A percentile compares a stretch with the other conserved stretches of the same genome.
Conservation (phyloP, 2,329 filamentous ascomycete genomes). For the Grosmannia huntii region DNA sequence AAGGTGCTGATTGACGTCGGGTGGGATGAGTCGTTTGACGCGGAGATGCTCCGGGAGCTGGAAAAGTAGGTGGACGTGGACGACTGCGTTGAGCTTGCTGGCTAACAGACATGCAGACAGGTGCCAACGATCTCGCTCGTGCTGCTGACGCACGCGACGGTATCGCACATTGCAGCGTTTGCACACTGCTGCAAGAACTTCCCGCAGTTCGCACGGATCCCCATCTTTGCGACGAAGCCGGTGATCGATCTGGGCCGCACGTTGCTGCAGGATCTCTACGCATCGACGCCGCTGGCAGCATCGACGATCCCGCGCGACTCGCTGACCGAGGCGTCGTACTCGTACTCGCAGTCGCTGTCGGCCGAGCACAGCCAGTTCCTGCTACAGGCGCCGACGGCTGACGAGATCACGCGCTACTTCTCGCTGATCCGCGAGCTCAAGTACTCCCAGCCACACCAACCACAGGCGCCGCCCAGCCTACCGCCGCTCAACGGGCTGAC, state of each 20-base stretch:
- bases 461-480: constrained; percentile 73
- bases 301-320: constrained; percentile 65
- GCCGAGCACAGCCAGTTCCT: constrained; percentile 39
- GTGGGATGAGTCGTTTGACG: constrained; percentile 88
- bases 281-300: constrained; percentile 75
- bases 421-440: constrained; percentile 82
- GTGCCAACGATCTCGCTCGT: constrained; percentile 85
- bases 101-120: constrained; percentile 41
- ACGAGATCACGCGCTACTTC: constrained; percentile 90
- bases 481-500: constrained; percentile 82
- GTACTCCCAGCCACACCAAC: constrained; percentile 93
- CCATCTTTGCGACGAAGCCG: constrained; percentile 85
- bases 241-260: constrained; percentile 89
- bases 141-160: constrained; percentile 86
- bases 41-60: constrained; percentile 68
- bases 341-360: constrained; percentile 37
- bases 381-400: constrained; percentile 58
- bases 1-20: constrained; percentile 91
- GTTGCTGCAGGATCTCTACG: constrained; percentile 81
- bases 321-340: constrained; percentile 51
- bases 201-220: constrained; percentile 80
- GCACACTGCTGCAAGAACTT: constrained; percentile 97
- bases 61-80: constrained; percentile 72
- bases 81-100: too few relatives aligned
- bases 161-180: constrained; percentile 82